These are phyloP conservation scores for Globisporangium heterothallicum DNA, from an alignment of 352 stramenopile genomes.

Conservation along the genomic window DNA sequence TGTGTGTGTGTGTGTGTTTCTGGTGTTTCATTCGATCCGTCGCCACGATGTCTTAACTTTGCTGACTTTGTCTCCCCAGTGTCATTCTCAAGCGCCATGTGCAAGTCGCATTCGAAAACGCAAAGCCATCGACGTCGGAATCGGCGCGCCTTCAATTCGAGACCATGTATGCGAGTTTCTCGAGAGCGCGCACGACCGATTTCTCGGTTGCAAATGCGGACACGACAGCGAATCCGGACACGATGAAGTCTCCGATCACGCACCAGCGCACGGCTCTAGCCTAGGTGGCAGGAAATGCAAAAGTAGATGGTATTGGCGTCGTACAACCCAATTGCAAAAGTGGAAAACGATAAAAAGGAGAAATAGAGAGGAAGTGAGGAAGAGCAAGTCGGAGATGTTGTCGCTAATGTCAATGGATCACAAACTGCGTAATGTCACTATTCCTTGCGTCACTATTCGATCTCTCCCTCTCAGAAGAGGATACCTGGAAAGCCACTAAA, in stretches of 20 bases:
- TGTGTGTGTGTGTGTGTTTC: slow-evolving; percentile 2
- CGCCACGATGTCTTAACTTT: no score
- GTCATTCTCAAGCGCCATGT: slow-evolving; percentile 52
- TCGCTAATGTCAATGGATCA: no score
- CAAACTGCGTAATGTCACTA: slow-evolving; percentile 1
- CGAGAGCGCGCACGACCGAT: slow-evolving; percentile 61
- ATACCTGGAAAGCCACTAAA: slow-evolving; percentile 1
- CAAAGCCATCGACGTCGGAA: slow-evolving; percentile 70
- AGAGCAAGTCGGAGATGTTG: no score
- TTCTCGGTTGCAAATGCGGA: slow-evolving; percentile 57
- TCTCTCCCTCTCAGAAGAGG: not conserved
- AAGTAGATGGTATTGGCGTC: no score
- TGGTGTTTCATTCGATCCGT: not conserved
- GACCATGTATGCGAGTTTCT: slow-evolving; percentile 63
- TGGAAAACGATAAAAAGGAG: no score
- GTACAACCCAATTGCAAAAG: no score
- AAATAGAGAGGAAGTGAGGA: no score
- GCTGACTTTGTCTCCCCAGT: slow-evolving; percentile 15
- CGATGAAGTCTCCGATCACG: slow-evolving; percentile 45
- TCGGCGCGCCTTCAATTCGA: slow-evolving; percentile 56
- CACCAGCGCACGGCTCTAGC: slow-evolving; percentile 70
- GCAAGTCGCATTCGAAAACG: slow-evolving; percentile 52
- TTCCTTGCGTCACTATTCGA: not conserved
- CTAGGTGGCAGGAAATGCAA: slow-evolving; percentile 17
- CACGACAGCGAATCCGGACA: slow-evolving; percentile 32